phyloP scores from a whole-genome alignment of 139 green algal genomes.

The Picochlorum sp. region DNA sequence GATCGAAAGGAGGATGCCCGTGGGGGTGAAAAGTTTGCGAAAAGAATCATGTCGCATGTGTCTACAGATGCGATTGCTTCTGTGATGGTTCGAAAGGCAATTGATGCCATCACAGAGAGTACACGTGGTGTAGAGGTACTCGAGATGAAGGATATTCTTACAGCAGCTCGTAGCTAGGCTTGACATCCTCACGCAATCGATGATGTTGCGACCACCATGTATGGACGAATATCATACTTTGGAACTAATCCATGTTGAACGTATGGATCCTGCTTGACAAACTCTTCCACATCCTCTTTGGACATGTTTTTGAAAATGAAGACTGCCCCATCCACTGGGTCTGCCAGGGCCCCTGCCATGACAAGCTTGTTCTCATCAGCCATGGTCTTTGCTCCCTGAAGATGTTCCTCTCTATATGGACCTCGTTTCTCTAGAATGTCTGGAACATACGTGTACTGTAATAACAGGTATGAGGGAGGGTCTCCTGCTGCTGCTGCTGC shows the following conservation, averaged over 20 bases:
- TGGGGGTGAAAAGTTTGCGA: slow-evolving; percentile 3
- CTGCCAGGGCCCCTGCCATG: slow-evolving; percentile 51
- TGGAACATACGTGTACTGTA: slow-evolving; percentile 55
- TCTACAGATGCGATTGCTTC: background rate
- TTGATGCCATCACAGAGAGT: background rate
- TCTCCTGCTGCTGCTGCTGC: background rate
- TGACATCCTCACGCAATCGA: background rate
- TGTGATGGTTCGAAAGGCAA: background rate
- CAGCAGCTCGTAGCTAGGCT: background rate
- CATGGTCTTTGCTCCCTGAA: slow-evolving; percentile 47
- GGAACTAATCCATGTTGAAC: slow-evolving; percentile 56
- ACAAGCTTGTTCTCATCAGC: slow-evolving; percentile 51
- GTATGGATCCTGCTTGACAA: slow-evolving; percentile 65
- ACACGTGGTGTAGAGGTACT: slow-evolving; percentile 2
- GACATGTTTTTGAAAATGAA: slow-evolving; percentile 52
- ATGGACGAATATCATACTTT: slow-evolving; percentile 32
- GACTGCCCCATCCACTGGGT: slow-evolving; percentile 51
- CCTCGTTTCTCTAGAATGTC: slow-evolving; percentile 70
- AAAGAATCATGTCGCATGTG: background rate
- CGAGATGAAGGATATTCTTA: slow-evolving; percentile 13
- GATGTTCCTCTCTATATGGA: slow-evolving; percentile 53
- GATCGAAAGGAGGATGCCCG: slow-evolving; percentile 11
- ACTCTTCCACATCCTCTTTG: slow-evolving; percentile 55
- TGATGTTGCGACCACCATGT: slow-evolving; percentile 20
- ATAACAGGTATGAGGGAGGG: slow-evolving; percentile 19